Evolutionary conservation across 2,329 filamentous ascomycete species (phyloP), one percentile per base, ranked within the genome.

Genomic region (Ceratocystis huliohia): DNA sequence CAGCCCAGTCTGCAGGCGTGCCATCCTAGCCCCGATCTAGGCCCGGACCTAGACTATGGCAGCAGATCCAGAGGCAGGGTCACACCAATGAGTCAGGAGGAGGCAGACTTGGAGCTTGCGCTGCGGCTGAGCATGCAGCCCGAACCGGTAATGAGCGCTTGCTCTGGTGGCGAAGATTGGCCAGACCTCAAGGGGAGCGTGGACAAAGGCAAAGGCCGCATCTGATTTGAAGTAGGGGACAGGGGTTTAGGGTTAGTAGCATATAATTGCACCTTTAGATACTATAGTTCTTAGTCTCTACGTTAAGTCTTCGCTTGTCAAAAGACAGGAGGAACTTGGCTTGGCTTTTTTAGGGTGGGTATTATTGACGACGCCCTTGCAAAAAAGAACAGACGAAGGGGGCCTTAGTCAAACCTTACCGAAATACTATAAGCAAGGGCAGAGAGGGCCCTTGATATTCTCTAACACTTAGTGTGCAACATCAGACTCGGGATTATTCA

Each of bases 101-200:
- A 85, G 59, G 82, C 82, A 63, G 85, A 87, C 70, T 70, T 87
- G 61, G 82, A 84, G 65, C 75, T 85, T 45, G 85, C 85, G 1
- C 73, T 87, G 62, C 79, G 79, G 68, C 74, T 87, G 25, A 88
- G 85, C 70, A 75, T 86, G 69, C 79, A 82, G 53, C 82, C 86
- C 69, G 79, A 81, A 66, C n/a, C 20, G 20, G 48, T 8, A 10
- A 20, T 22, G 10, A 50, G 48, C 48, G 20, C 10, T 10, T 28
- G 48, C 70, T 75, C 74, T 28, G n/a, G 66, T 15, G 22, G 66
- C n/a, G 65, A 70, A 44, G 73, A 73, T 48, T 75, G 73, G 65
- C 71, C 74, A 6, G 69, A 70, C 13, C 67, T 75, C 46, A 73
- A 74, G 46, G 70, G 37, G 10, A 41, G 69, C 2, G 70, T 70